Percentiles rank a stretch among this genome's conserved stretches.
phyloP scores from a whole-genome alignment of 2,329 filamentous ascomycete species.

The Neophaeococcomyces mojaviensis region DNA sequence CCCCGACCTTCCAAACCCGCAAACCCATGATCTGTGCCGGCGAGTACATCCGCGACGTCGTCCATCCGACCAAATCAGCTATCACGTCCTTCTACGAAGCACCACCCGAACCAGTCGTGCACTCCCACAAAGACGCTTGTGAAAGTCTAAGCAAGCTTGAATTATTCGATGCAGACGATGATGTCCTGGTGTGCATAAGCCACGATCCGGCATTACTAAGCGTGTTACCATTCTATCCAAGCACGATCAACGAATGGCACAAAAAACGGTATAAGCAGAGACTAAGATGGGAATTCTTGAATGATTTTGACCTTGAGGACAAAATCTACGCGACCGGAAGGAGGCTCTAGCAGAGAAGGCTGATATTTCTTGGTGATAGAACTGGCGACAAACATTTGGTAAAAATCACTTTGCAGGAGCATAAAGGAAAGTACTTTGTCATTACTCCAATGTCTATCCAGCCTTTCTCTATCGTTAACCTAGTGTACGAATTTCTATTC shows the following conservation, averaged over 20 bases:
- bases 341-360: too few species aligned
- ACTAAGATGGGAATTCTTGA: constrained; percentile 15
- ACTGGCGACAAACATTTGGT: too few species aligned
- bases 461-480: too few species aligned
- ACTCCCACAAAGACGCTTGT: constrained; percentile 6
- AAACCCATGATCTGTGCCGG: constrained; percentile 4
- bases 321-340: too few species aligned
- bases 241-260: constrained; percentile 24
- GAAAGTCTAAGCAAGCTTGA: constrained; percentile 13
- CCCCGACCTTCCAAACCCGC: not conserved
- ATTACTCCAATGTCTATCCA: too few species aligned
- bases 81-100: constrained; percentile 23
- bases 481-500: too few species aligned
- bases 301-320: constrained; percentile 12
- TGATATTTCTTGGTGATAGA: too few species aligned
- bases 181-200: constrained; percentile 26
- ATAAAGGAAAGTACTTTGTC: too few species aligned
- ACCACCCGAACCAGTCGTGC: constrained; percentile 8
- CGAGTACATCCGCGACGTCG: constrained; percentile 1
- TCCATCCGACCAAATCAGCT: constrained; percentile 12
- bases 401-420: too few species aligned
- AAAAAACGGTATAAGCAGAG: constrained; percentile 23
- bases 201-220: constrained; percentile 25
- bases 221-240: constrained; percentile 23
- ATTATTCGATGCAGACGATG: constrained; percentile 21